Evolutionary conservation across 2,329 filamentous ascomycete species (phyloP).

Genomic region (Cordyceps javanica): DNA sequence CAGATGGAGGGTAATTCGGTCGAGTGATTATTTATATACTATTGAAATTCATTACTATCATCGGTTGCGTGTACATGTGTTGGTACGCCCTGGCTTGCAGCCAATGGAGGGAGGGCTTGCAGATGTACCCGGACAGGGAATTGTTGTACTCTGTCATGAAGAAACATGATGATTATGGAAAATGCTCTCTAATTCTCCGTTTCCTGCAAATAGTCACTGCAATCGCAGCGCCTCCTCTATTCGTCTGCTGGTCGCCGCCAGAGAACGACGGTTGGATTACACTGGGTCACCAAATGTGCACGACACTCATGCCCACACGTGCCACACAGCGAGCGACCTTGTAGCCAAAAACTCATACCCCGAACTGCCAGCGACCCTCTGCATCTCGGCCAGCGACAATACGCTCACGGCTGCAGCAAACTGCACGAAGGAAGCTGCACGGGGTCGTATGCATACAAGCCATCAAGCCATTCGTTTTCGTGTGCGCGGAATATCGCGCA

Average conservation of each 20-base stretch:
- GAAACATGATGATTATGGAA: too few relatives aligned
- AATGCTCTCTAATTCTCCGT: too few relatives aligned
- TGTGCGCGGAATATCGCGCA: constrained; percentile 9
- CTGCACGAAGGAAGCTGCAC: not conserved
- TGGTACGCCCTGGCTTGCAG: too few relatives aligned
- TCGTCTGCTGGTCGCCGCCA: not conserved
- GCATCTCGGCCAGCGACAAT: not conserved
- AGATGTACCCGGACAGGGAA: too few relatives aligned
- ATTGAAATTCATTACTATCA: not conserved
- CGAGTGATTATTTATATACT: not conserved
- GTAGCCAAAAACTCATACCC: not conserved
- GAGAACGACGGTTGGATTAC: not conserved
- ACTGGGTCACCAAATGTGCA: constrained; percentile 1
- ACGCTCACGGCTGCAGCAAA: not conserved
- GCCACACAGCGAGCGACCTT: not conserved
- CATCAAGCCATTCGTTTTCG: not conserved
- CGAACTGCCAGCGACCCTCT: not conserved
- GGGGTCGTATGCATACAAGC: not conserved
- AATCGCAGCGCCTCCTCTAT: not conserved
- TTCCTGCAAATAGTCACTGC: too few relatives aligned
- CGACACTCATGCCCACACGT: constrained; percentile 3
- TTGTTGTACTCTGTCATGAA: too few relatives aligned
- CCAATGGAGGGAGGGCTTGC: too few relatives aligned
- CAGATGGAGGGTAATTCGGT: constrained; percentile 16
- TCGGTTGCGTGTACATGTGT: too few relatives aligned